Percentiles rank a stretch among this genome's conserved stretches.
phyloP scores from a whole-genome alignment of 306 rosid genomes.

The Argentina anserina region DNA sequence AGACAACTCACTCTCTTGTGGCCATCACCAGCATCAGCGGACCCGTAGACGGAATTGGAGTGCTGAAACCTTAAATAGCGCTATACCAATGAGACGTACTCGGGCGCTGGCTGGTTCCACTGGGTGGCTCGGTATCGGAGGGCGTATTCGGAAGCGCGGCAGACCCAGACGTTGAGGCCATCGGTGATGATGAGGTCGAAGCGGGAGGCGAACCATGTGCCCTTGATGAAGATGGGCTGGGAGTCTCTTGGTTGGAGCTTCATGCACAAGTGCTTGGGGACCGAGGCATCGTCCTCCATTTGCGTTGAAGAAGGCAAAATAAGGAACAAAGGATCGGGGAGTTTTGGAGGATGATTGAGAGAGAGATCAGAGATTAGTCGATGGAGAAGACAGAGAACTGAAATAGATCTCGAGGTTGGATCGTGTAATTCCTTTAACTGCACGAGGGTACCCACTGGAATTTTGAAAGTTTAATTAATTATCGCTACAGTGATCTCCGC shows the following conservation, averaged over 20 bases:
- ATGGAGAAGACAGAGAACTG: too few species aligned
- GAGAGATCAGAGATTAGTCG: too few species aligned
- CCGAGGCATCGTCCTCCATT: neutral
- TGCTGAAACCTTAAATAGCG: constrained; percentile 73
- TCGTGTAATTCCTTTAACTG: too few species aligned
- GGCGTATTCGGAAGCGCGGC: constrained; percentile 65
- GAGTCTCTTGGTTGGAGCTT: constrained; percentile 39
- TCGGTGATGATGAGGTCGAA: constrained; percentile 73
- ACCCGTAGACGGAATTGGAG: constrained; percentile 55
- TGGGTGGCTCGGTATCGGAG: constrained; percentile 70
- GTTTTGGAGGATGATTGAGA: too few species aligned
- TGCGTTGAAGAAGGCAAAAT: too few species aligned
- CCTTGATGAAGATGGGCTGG: constrained; percentile 62
- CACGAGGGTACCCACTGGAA: too few species aligned
- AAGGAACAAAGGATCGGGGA: too few species aligned
- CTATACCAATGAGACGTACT: constrained; percentile 60
- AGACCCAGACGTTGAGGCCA: constrained; percentile 64
- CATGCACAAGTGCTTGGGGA: constrained; percentile 53
- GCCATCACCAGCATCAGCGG: constrained; percentile 66
- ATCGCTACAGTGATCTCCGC: too few species aligned
- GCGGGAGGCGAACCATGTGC: constrained; percentile 51
- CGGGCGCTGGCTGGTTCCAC: constrained; percentile 79
- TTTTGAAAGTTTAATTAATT: too few species aligned
- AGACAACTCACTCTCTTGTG: constrained; percentile 50
- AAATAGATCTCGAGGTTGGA: too few species aligned